Conservation (phyloP, 2,329 filamentous ascomycete species). For the Apiospora aurea region DNA sequence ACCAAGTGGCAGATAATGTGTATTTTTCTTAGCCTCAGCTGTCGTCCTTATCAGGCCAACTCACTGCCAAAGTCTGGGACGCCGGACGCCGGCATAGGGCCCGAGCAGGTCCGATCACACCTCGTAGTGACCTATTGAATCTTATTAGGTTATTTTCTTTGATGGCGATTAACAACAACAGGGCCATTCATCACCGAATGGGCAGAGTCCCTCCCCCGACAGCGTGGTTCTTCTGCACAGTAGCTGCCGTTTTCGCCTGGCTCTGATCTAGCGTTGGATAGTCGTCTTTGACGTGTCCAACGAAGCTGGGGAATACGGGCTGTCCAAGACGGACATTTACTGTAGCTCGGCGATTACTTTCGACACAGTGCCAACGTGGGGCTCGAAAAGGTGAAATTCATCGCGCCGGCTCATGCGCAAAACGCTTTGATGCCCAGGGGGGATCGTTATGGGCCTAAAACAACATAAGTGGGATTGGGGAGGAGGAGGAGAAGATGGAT, state of each 20-base stretch:
- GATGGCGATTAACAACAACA: neutral
- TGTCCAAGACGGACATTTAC: neutral
- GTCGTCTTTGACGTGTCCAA: neutral
- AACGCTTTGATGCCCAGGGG: conserved; percentile 17
- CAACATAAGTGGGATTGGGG: conserved; percentile 8
- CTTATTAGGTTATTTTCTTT: neutral
- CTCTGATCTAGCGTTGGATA: neutral
- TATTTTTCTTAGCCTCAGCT: conserved; percentile 6
- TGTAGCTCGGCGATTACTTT: neutral
- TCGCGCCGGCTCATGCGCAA: conserved; percentile 10
- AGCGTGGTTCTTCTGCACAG: neutral
- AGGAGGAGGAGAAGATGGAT: neutral
- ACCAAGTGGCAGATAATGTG: neutral
- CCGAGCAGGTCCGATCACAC: conserved; percentile 11
- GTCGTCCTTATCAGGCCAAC: neutral
- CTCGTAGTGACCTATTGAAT: conserved; percentile 3
- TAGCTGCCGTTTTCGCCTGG: neutral
- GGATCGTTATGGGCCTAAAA: neutral
- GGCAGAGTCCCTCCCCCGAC: too few relatives aligned
- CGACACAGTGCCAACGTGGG: neutral
- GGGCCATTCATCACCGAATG: neutral
- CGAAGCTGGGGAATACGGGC: neutral
- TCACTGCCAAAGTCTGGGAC: neutral
- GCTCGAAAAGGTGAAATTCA: neutral
- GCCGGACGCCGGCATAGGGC: neutral